These are phyloP conservation scores for Botrytis aclada DNA, from an alignment of 2,329 filamentous ascomycete species.

Conservation along the genomic window DNA sequence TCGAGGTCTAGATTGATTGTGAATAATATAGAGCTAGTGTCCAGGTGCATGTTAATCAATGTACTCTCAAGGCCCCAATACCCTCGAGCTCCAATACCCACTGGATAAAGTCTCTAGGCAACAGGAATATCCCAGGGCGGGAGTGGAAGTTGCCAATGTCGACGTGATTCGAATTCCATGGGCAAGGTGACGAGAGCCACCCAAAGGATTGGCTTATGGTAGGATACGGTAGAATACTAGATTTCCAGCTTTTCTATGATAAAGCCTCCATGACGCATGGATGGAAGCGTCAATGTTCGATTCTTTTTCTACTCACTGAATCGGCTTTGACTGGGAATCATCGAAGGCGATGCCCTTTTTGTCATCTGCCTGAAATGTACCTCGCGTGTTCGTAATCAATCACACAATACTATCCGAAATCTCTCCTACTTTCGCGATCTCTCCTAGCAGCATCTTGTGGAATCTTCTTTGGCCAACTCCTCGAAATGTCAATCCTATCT, in stretches of 20 bases:
- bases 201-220: background rate
- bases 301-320: background rate
- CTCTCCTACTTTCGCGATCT: conserved; percentile 4
- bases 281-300: background rate
- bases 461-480: conserved; percentile 83
- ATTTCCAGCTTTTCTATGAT: background rate
- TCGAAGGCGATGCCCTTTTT: background rate
- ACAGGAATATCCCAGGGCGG: background rate
- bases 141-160: background rate
- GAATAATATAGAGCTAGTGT: background rate
- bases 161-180: background rate
- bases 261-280: background rate
- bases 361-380: background rate
- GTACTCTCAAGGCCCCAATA: no score
- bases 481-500: conserved; percentile 81
- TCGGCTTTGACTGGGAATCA: background rate
- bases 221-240: background rate
- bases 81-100: background rate
- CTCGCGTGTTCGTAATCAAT: background rate
- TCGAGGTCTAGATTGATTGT: background rate
- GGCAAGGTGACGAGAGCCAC: background rate
- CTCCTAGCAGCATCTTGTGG: conserved; percentile 13
- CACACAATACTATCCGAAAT: background rate
- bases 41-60: background rate
- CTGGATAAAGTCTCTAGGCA: background rate